Evolutionary conservation across 23 red algal genomes (phyloP).

Genomic region (Gracilaria gracilis): DNA sequence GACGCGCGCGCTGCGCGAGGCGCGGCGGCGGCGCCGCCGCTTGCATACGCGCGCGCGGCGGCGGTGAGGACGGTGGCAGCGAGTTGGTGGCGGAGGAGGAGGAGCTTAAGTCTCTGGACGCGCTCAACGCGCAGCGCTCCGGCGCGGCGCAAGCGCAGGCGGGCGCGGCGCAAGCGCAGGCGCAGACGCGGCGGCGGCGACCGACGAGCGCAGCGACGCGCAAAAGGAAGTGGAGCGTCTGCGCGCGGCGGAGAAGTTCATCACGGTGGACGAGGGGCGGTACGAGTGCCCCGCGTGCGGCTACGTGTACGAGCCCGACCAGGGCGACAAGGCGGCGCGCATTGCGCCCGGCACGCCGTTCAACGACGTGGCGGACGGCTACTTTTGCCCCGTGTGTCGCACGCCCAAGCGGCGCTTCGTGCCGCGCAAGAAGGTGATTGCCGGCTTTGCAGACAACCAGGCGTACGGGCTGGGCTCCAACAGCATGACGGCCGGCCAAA

Average conservation of each 20-base stretch:
- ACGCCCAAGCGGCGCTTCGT: too few relatives aligned
- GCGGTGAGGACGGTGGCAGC: too few relatives aligned
- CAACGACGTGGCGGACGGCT: too few relatives aligned
- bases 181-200: background rate
- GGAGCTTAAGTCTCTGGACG: background rate
- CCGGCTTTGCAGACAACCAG: too few relatives aligned
- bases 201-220: slow-evolving; percentile 51
- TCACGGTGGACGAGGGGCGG: slow-evolving; percentile 83
- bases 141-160: background rate
- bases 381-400: too few relatives aligned
- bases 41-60: too few relatives aligned
- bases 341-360: slow-evolving; percentile 81
- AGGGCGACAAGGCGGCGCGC: slow-evolving; percentile 68
- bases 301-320: slow-evolving; percentile 81
- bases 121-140: background rate
- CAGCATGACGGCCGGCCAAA: too few relatives aligned
- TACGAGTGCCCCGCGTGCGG: slow-evolving; percentile 82
- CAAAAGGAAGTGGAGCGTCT: slow-evolving; percentile 90
- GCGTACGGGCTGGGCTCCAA: too few relatives aligned
- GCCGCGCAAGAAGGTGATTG: too few relatives aligned
- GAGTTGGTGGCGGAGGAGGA: background rate
- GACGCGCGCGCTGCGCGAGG: background rate
- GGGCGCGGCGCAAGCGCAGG: background rate
- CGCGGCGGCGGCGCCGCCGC: too few relatives aligned
- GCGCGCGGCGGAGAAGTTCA: slow-evolving; percentile 92